phyloP scores from a whole-genome alignment of 2,329 filamentous ascomycete genomes.

The Xylariaceae sp. region DNA sequence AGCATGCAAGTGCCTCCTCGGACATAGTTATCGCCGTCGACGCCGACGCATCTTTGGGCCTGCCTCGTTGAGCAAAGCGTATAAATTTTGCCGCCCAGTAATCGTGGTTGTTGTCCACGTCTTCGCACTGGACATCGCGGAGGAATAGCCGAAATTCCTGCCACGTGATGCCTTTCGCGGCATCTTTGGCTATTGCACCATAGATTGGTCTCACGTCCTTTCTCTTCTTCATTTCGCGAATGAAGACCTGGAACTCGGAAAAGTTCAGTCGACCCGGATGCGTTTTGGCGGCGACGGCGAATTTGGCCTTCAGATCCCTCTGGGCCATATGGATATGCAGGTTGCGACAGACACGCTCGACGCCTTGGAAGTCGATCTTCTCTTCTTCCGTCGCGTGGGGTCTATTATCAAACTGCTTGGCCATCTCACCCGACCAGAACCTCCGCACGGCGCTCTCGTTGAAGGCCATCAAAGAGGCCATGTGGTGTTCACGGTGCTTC shows the following conservation, averaged over 20 bases:
- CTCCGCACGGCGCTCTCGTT: conserved; percentile 73
- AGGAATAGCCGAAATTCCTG: conserved; percentile 74
- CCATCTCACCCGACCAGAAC: conserved; percentile 85
- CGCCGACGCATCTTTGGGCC: conserved; percentile 39
- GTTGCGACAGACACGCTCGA: conserved; percentile 79
- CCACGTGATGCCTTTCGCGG: conserved; percentile 61
- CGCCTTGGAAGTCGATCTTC: conserved; percentile 68
- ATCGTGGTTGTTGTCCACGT: conserved; percentile 59
- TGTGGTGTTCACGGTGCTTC: conserved; percentile 79
- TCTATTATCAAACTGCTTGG: conserved; percentile 54
- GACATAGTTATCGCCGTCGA: conserved; percentile 59
- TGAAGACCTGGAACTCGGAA: conserved; percentile 75
- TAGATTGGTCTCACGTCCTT: conserved; percentile 76
- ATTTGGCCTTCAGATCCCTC: conserved; percentile 66
- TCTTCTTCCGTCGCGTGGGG: conserved; percentile 54
- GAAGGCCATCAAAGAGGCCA: conserved; percentile 83
- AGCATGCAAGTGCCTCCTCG: conserved; percentile 71
- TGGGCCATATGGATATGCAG: conserved; percentile 88
- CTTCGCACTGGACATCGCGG: conserved; percentile 65
- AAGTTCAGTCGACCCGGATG: conserved; percentile 66
- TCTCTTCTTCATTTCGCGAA: conserved; percentile 75
- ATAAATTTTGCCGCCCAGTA: conserved; percentile 70
- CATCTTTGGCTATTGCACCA: conserved; percentile 51
- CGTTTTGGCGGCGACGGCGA: conserved; percentile 64
- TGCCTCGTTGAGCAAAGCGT: conserved; percentile 59